phyloP scores from a whole-genome alignment of 495 filamentous ascomycete genomes.

The Immersiella caudata region DNA sequence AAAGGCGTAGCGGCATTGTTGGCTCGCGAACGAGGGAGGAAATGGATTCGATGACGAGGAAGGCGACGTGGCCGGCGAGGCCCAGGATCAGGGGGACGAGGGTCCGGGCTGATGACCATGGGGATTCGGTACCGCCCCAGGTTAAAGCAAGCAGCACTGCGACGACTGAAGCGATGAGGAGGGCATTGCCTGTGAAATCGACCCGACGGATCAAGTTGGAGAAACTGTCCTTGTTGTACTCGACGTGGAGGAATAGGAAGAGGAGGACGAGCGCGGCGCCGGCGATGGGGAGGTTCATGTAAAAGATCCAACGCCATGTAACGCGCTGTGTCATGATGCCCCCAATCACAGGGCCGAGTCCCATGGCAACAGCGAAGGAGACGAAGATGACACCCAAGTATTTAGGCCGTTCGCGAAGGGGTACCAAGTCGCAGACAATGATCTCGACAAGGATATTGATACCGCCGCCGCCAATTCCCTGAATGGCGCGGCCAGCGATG shows the following conservation, averaged over 20 bases:
- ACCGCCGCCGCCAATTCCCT: conserved; percentile 78
- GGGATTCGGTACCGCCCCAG: conserved; percentile 21
- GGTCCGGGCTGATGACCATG: conserved; percentile 37
- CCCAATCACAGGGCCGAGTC: background rate
- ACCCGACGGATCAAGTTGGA: conserved; percentile 17
- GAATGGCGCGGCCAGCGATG: conserved; percentile 71
- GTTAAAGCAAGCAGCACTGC: conserved; percentile 35
- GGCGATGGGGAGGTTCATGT: conserved; percentile 40
- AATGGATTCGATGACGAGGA: conserved; percentile 26
- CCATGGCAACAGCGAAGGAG: background rate
- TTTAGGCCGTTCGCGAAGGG: conserved; percentile 62
- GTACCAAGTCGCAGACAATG: conserved; percentile 68
- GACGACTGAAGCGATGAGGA: conserved; percentile 34
- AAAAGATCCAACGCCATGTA: conserved; percentile 47
- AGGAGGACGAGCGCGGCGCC: conserved; percentile 32
- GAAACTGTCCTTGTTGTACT: conserved; percentile 30
- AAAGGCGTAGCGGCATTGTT: conserved; percentile 34
- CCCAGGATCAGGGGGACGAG: conserved; percentile 36
- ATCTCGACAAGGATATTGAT: conserved; percentile 76
- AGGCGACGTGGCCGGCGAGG: conserved; percentile 28
- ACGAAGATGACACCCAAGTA: conserved; percentile 46
- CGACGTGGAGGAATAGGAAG: conserved; percentile 38
- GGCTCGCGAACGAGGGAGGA: conserved; percentile 29
- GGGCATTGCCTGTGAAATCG: conserved; percentile 37
- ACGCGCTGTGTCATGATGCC: conserved; percentile 53